Base-by-base conservation (phyloP, 495 filamentous ascomycete genomes). In the Talaromyces trachyspermus region DNA sequence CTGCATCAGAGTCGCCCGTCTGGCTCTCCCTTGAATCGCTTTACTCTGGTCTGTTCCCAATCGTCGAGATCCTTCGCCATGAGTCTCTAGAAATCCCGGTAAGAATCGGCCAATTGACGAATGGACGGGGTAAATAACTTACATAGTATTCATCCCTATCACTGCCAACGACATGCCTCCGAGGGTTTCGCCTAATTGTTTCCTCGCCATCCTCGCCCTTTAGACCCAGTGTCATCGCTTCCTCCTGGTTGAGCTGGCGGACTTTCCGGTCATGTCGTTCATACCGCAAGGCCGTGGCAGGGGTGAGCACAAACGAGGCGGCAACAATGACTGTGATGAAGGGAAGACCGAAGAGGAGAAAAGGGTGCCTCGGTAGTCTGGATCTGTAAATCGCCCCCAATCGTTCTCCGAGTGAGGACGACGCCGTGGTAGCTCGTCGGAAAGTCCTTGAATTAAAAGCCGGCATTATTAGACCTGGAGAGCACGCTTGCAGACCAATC, bases 1-100 rank as follows among this genome's bases (percentile, higher is more conserved):
- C 19, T 24, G 20, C 8, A 10, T 22, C n/a, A 43, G 49, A 95
- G 53, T 32, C 85, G 75, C 12, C 94, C 94, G 66, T 99, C 90
- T 25, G 74, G 80, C 65, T 99, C 94, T 11, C 94, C 94, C 22
- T 82, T 74, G 46, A 97, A 76, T 55, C 94, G 74, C 67, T 90
- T 78, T 11, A 97, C 88, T 40, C 94, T 77, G 63, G 87, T 92
- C 60, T 95, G 89, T 62, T 99, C 94, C 94, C 94, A 99, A 55
- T 87, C 76, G 56, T 97, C 91, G 42, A 95, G 59, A 63, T 97
- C 90, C 66, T 96, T 94, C 23, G 83, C 85, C 51, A 90, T 85
- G 12, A 96, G 71, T 65, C 84, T 83, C 90, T 95, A 62, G 30
- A 12, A 17, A 37, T 37, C 23, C 15, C 15, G 23, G 39, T 42